Base-by-base conservation (phyloP, 2,329 filamentous ascomycete genomes). In the Lachnellula willkommii region DNA sequence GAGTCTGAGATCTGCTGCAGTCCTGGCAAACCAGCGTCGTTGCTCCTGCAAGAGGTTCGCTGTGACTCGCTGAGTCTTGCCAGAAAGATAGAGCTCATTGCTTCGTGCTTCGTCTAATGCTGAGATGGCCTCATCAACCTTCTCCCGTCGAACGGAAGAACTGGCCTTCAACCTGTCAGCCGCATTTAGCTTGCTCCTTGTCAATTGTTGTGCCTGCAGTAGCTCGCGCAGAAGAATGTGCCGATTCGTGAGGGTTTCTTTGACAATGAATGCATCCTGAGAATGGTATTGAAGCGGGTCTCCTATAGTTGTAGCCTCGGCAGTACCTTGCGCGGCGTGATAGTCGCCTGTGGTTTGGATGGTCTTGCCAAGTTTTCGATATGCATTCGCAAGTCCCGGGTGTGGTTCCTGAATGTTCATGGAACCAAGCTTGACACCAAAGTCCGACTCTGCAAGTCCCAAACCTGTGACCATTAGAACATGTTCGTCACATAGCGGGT, bases 111-210 rank as follows among this genome's bases (percentile, higher is more conserved):
- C 94, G 60, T 96, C 91, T 4, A 97, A 80, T 4, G 90, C 83
- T 17, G 85, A 81, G 67, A 99, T 95, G n/a, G 94, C 94, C 73
- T 99, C 94, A 70, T 99, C 94, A 28, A 97, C 94, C 75, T 97
- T 99, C 69, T 99, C 94, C 37, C 88, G 82, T 60, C 90, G 88
- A 37, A 99, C 92, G 56, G 85, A 94, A 15, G 89, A 88, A 71
- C 85, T 90, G 17, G 87, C 84, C 70, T 95, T 96, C 58, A 99
- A 80, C 46, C 94, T 84, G 71, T 97, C 92, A 1, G 92, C 91
- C 1, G 92, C 90, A 60, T 86, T 84, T 40, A 94, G 82, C 71
- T 91, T 94, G 72, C 84, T 89, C 60, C 89, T 85, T 1, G 92
- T 91, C 22, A 79, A 79, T 70, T 95, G 89, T 70, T 97, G 92